Percentiles rank a stretch among this genome's conserved stretches.
Conservation (phyloP, 768 basidiomycete species). For the Coprinellus micaceus region DNA sequence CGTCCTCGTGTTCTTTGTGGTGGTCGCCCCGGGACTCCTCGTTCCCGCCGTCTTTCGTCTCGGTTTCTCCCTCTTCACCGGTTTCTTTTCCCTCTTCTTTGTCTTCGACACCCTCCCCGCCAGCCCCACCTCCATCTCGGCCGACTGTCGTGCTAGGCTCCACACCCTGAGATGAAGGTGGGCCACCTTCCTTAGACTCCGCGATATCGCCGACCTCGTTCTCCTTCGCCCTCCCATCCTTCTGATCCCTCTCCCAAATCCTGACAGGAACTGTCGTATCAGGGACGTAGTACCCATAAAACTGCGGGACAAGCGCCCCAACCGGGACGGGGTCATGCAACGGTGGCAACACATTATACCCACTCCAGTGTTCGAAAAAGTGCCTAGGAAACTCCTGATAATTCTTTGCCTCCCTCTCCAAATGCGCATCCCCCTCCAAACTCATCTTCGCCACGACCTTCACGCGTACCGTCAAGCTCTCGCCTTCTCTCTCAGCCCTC, state of each 20-base stretch:
- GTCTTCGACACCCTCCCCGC: background rate
- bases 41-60: background rate
- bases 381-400: conserved; percentile 44
- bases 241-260: background rate
- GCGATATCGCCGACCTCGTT: background rate
- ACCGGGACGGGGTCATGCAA: conserved; percentile 43
- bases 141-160: too few species aligned
- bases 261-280: background rate
- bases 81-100: background rate
- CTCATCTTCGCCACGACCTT: conserved; percentile 45
- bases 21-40: background rate
- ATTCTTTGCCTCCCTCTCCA: conserved; percentile 37
- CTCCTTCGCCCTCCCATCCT: background rate
- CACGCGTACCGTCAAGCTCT: conserved; percentile 30
- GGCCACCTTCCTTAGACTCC: too few species aligned
- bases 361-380: conserved; percentile 47
- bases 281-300: conserved; percentile 55
- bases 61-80: background rate
- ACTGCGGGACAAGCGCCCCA: conserved; percentile 55
- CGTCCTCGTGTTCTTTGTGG: too few species aligned
- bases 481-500: background rate
- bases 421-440: conserved; percentile 30
- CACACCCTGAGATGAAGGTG: too few species aligned
- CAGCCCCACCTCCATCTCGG: too few species aligned
- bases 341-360: conserved; percentile 42